Evolutionary conservation across 495 filamentous ascomycete species (phyloP).

Genomic region (Corynascus novoguineensis): DNA sequence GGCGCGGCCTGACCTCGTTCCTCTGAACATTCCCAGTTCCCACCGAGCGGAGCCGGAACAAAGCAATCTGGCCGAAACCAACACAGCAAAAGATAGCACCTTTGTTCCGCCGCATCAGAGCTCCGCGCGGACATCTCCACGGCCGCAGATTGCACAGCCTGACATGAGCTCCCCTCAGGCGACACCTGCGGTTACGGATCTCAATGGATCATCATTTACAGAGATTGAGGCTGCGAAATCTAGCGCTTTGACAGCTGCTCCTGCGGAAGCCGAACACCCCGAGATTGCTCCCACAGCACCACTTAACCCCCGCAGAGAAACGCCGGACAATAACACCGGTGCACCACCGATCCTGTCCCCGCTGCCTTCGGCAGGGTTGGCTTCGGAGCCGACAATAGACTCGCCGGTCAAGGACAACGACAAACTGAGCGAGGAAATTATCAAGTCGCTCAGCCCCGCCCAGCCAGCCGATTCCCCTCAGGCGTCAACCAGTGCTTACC

Average conservation of each 20-base stretch:
- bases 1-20: constrained; percentile 1
- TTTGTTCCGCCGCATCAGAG: background rate
- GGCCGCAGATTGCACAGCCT: constrained; percentile 6
- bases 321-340: constrained; percentile 14
- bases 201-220: background rate
- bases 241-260: constrained; percentile 18
- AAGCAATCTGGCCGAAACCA: background rate
- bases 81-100: background rate
- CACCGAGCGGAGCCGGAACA: background rate
- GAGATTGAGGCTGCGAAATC: background rate
- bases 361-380: constrained; percentile 47
- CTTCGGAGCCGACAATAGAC: constrained; percentile 50
- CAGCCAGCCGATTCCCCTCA: constrained; percentile 13
- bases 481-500: constrained; percentile 17
- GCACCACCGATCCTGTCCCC: constrained; percentile 23
- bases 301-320: constrained; percentile 38
- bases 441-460: constrained; percentile 60
- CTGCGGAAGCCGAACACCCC: constrained; percentile 12
- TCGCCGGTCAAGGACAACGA: constrained; percentile 69
- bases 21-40: background rate
- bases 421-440: constrained; percentile 72
- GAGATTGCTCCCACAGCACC: constrained; percentile 45
- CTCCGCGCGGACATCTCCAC: constrained; percentile 3
- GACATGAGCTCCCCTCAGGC: background rate
- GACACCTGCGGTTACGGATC: background rate